Percentiles rank a stretch among this genome's conserved stretches.
Conservation (phyloP, 169 alveolate genomes). For the Fabrea salina region DNA sequence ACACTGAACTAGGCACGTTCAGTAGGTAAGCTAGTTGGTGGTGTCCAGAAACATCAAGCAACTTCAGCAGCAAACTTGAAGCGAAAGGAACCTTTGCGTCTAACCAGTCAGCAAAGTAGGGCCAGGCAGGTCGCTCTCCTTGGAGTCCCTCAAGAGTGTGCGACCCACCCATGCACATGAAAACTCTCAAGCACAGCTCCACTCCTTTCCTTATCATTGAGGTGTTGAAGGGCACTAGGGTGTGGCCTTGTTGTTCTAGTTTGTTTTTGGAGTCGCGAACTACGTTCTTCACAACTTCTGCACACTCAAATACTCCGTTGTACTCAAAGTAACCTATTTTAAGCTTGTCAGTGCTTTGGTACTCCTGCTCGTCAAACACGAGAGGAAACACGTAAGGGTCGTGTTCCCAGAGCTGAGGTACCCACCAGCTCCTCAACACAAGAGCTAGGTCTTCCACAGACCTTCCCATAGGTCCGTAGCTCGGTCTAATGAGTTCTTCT, state of each 20-base stretch:
- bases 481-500: not conserved
- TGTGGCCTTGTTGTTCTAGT: not conserved
- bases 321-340: conserved; percentile 47
- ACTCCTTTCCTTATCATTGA: not conserved
- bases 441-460: conserved; percentile 55
- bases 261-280: not conserved
- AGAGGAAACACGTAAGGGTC: not conserved
- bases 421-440: conserved; percentile 34
- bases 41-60: not conserved
- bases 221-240: not conserved
- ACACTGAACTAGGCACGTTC: not conserved
- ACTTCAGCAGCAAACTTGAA: not conserved
- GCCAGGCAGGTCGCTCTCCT: conserved; percentile 28
- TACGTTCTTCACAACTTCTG: not conserved
- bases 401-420: not conserved
- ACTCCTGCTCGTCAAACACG: not conserved
- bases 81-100: not conserved
- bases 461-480: conserved; percentile 57
- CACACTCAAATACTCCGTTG: conserved; percentile 21
- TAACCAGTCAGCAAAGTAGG: not conserved
- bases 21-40: not conserved
- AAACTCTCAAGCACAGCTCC: not conserved
- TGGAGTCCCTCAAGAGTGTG: not conserved
- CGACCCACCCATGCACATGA: not conserved
- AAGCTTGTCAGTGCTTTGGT: conserved; percentile 17